Evolutionary conservation across 2,329 filamentous ascomycete genomes (phyloP), one percentile per base, ranked within the genome.

Genomic region (Orbilia quercus): DNA sequence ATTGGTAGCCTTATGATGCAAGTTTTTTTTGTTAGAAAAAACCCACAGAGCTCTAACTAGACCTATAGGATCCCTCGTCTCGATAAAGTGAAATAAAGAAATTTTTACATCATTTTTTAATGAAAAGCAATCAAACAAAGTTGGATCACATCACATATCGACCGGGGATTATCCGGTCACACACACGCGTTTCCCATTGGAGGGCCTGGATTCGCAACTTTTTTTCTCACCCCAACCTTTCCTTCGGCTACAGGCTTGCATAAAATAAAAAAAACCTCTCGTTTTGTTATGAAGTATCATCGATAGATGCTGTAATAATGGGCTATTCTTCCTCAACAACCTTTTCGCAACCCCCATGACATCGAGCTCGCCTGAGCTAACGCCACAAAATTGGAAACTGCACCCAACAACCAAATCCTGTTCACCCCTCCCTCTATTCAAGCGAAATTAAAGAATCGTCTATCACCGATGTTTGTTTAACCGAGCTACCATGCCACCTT

Each of bases 361-460:
- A 20, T 16, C 42, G 6, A 28, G 28, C 28, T 31, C 28, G 28
- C 4, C 5, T 31, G 4, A 4, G 28, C 45, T 54, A 36, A 9
- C 50, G 34, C 50, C 34, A 18, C 34, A 18, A 25, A 54, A 54
- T 22, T 23, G 50, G 40, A 9, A 59, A 36, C 55, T 59, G 25
- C 36, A 42, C 31, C 55, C 55, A 59, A 47, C 22, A 59, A 59
- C 55, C 55, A 59, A 48, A 59, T n/a, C 22, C 53, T 38, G n/a
- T n/a, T 40, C 12, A 59, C 53, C 22, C 53, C 55, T 38, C 22
- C 40, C 47, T 22, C 44, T n/a, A n/a, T 18, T 18, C 55, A 69
- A 69, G 55, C 64, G 64, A 69, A 50, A 69, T 69, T 69, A 69
- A 69, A 69, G 23, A 45, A 44, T 67, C 63, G 63, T 69, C 55